phyloP scores from a whole-genome alignment of 208 protist species.

The Trypanosoma grayi region DNA sequence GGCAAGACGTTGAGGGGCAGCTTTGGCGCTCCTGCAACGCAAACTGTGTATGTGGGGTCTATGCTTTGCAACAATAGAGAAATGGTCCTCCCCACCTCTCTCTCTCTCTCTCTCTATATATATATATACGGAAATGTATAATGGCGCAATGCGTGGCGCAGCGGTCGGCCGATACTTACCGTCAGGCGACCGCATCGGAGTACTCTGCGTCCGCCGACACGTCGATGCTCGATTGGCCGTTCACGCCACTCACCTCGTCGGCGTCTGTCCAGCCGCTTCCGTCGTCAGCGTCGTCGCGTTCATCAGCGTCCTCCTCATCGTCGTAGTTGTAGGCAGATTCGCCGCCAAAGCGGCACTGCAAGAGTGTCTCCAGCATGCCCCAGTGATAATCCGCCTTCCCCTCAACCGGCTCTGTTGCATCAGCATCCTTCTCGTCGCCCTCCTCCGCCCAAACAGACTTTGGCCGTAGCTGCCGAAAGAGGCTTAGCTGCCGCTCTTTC shows the following conservation, averaged over 20 bases:
- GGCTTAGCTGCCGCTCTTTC: constrained; percentile 58
- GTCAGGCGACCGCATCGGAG: neutral
- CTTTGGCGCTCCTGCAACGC: too few species aligned
- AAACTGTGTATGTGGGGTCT: too few species aligned
- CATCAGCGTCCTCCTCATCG: constrained; percentile 12
- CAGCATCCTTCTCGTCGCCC: constrained; percentile 5
- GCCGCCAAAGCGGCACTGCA: constrained; percentile 50
- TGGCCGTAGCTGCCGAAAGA: constrained; percentile 34
- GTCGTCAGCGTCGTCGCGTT: constrained; percentile 11
- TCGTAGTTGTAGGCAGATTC: neutral
- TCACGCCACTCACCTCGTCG: neutral
- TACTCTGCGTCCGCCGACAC: neutral
- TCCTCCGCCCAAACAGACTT: constrained; percentile 6
- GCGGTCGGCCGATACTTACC: neutral
- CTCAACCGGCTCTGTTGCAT: neutral
- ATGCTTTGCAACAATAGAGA: too few species aligned
- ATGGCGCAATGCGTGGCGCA: neutral
- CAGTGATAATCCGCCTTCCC: constrained; percentile 47
- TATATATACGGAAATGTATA: neutral
- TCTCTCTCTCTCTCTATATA: neutral
- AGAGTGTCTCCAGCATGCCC: constrained; percentile 59
- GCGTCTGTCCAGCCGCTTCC: constrained; percentile 11
- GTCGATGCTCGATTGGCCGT: neutral
- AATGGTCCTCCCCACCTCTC: too few species aligned
- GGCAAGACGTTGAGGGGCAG: too few species aligned